These are phyloP conservation scores for Brassica juncea DNA, from an alignment of 345 rosid species.

Conservation along the genomic window DNA sequence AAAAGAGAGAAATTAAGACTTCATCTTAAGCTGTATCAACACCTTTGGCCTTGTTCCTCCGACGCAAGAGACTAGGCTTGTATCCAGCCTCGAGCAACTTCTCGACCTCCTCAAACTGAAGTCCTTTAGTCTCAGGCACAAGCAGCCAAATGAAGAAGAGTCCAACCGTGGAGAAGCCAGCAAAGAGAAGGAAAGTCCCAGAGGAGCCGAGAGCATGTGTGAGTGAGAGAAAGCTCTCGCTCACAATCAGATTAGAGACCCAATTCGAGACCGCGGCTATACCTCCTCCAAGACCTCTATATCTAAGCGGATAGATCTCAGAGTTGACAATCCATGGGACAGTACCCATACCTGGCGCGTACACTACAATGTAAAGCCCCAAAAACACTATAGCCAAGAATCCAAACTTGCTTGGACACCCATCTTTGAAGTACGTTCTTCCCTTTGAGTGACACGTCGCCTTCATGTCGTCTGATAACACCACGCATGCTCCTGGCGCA, in stretches of 20 bases:
- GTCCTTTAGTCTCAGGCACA: constrained; percentile 87
- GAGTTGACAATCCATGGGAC: constrained; percentile 95
- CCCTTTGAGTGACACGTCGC: constrained; percentile 39
- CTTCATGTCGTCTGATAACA: constrained; percentile 31
- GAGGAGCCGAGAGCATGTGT: constrained; percentile 59
- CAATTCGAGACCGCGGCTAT: constrained; percentile 79
- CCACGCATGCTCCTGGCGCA: constrained; percentile 77
- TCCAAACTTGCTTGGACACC: constrained; percentile 83
- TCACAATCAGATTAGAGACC: constrained; percentile 73
- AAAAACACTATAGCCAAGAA: constrained; percentile 65
- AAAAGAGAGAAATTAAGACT: not conserved
- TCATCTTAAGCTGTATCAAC: constrained; percentile 27
- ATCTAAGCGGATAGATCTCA: constrained; percentile 82
- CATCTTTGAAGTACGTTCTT: constrained; percentile 56
- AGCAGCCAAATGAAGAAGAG: constrained; percentile 58
- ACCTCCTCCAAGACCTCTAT: constrained; percentile 87
- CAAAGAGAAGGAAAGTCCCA: constrained; percentile 71
- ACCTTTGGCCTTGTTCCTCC: constrained; percentile 18
- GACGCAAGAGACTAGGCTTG: constrained; percentile 45
- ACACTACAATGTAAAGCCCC: constrained; percentile 66
- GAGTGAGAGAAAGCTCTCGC: constrained; percentile 59
- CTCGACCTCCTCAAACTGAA: constrained; percentile 78
- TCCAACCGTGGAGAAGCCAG: constrained; percentile 49
- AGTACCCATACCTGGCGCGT: constrained; percentile 88
- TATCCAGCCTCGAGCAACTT: constrained; percentile 61